A percentile compares a stretch with the other conserved stretches of the same genome.
phyloP scores from a whole-genome alignment of 1,139 yeast genomes.

The Kluyveromyces sp. region DNA sequence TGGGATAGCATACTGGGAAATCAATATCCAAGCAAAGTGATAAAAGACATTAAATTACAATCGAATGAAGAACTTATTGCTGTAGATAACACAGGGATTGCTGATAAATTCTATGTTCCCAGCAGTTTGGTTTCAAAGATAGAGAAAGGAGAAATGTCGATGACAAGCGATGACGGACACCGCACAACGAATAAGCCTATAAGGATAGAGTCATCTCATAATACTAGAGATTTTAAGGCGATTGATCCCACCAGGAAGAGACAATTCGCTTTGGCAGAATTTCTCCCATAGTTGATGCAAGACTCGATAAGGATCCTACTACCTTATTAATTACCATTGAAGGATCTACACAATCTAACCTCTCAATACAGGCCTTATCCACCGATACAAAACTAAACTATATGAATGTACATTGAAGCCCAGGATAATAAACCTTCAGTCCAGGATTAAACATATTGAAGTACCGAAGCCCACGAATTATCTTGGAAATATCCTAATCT shows the following conservation, averaged over 20 bases:
- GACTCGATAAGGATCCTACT: constrained; percentile 3
- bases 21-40: neutral
- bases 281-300: constrained; percentile 1
- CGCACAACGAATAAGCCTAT: neutral
- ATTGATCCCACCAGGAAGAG: constrained; percentile 2
- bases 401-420: constrained; percentile 1
- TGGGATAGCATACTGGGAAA: neutral
- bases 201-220: neutral
- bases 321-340: neutral
- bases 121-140: constrained; percentile 2
- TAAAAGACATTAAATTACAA: neutral
- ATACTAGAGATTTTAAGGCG: neutral
- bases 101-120: neutral
- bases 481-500: constrained; percentile 19
- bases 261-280: neutral
- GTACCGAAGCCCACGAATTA: constrained; percentile 18
- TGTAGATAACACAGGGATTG: neutral
- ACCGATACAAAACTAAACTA: neutral
- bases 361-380: neutral
- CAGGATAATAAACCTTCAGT: constrained; percentile 13
- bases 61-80: neutral
- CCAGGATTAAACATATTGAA: constrained; percentile 22
- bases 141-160: constrained; percentile 2
- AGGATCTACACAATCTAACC: constrained; percentile 1
- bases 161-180: constrained; percentile 5